Conservation (phyloP, 2,329 filamentous ascomycete genomes). For the Cercospora berteroae region DNA sequence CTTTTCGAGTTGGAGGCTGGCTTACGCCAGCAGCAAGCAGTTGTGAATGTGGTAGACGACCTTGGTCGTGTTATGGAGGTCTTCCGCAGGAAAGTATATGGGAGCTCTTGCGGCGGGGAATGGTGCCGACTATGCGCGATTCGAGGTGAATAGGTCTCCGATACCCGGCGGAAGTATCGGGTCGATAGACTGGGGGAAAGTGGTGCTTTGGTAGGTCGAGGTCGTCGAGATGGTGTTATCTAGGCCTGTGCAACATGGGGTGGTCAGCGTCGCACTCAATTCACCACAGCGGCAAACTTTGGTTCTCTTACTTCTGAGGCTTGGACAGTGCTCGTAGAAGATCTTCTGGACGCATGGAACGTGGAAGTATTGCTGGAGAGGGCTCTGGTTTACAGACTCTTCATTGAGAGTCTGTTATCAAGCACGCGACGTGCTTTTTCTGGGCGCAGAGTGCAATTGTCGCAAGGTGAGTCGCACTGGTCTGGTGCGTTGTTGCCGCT, state of each 20-base stretch:
- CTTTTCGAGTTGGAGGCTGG: slow-evolving; percentile 65
- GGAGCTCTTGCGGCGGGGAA: slow-evolving; percentile 81
- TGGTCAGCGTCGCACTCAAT: slow-evolving; percentile 12
- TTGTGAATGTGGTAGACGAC: slow-evolving; percentile 54
- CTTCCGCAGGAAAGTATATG: slow-evolving; percentile 78
- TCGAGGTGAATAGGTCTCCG: slow-evolving; percentile 72
- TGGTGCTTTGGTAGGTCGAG: slow-evolving; percentile 33
- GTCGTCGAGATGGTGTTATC: slow-evolving; percentile 57
- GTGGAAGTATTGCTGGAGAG: slow-evolving; percentile 1
- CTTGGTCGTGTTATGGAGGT: slow-evolving; percentile 82
- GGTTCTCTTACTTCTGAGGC: slow-evolving; percentile 74
- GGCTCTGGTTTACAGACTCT: slow-evolving; percentile 12
- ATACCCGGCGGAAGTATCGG: slow-evolving; percentile 83
- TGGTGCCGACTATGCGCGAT: slow-evolving; percentile 65
- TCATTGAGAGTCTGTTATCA: slow-evolving; percentile 12
- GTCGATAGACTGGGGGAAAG: slow-evolving; percentile 57
- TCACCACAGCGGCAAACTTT: slow-evolving; percentile 21
- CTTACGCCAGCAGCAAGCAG: slow-evolving; percentile 77
- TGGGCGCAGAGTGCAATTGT: not conserved
- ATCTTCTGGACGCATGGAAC: slow-evolving; percentile 82
- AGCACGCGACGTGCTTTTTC: slow-evolving; percentile 1
- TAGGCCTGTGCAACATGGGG: slow-evolving; percentile 51
- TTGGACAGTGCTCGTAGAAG: slow-evolving; percentile 91
- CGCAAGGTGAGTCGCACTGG: not conserved
- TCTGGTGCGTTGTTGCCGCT: not conserved